These are phyloP conservation scores for Diaporthe longicolla DNA, from an alignment of 2,329 filamentous ascomycete species.

Conservation along the genomic window DNA sequence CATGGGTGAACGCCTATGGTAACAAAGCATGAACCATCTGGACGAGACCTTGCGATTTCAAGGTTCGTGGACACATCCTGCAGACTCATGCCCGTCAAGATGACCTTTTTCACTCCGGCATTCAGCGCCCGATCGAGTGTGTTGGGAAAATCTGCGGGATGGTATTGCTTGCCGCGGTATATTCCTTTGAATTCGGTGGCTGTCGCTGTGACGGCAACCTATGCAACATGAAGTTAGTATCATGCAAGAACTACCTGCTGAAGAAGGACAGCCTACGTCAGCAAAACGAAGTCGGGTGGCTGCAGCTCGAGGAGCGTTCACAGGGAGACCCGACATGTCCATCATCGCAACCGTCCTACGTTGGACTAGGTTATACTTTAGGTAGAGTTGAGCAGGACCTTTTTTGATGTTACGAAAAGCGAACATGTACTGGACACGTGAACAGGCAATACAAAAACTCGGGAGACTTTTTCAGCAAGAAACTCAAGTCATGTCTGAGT, in stretches of 20 bases:
- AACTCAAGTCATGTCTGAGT: not conserved
- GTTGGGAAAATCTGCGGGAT: not conserved
- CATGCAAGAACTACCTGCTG: not conserved
- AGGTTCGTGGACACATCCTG: not conserved
- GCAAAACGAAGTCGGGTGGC: not conserved
- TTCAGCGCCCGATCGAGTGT: not conserved
- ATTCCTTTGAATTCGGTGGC: not conserved
- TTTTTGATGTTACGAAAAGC: not conserved
- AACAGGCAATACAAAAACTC: not conserved
- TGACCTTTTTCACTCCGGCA: not conserved
- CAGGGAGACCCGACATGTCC: not conserved
- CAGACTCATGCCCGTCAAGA: not conserved
- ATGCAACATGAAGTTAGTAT: not conserved
- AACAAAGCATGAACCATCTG: not conserved
- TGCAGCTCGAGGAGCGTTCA: not conserved
- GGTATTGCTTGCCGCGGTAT: not conserved
- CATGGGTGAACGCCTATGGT: not conserved
- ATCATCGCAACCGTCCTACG: not conserved
- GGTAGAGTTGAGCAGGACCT: not conserved
- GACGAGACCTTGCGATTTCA: not conserved
- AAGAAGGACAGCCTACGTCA: not conserved
- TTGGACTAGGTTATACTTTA: not conserved
- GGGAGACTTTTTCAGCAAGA: not conserved
- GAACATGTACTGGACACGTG: not conserved
- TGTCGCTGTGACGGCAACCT: conserved; percentile 1